Conservation (phyloP, 2,329 filamentous ascomycete genomes). For the Alternaria angustiovoidea region DNA sequence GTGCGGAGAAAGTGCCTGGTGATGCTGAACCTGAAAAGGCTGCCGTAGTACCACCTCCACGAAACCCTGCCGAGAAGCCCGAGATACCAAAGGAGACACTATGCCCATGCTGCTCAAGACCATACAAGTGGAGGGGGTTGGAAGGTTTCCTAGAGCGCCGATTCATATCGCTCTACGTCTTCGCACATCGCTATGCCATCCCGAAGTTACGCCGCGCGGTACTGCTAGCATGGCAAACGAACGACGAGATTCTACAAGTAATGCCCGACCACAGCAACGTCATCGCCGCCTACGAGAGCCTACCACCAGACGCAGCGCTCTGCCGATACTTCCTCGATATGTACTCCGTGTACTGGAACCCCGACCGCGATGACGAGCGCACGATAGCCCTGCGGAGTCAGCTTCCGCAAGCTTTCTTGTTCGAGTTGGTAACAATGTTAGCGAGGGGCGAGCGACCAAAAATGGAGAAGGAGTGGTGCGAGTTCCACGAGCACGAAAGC, state of each 20-base stretch:
- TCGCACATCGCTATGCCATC: conserved; percentile 45
- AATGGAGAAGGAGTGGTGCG: conserved; percentile 49
- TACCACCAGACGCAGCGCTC: conserved; percentile 41
- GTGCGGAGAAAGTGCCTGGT: conserved; percentile 43
- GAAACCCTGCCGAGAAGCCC: conserved; percentile 43
- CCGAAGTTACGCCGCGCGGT: conserved; percentile 43
- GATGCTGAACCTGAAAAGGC: conserved; percentile 40
- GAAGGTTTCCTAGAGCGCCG: conserved; percentile 49
- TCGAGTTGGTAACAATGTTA: conserved; percentile 45
- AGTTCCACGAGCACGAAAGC: conserved; percentile 47
- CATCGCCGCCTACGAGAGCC: conserved; percentile 44
- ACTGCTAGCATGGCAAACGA: conserved; percentile 46
- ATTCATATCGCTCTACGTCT: conserved; percentile 47
- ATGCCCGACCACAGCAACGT: conserved; percentile 51
- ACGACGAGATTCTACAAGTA: conserved; percentile 47
- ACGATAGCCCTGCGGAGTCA: conserved; percentile 42
- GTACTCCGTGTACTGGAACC: conserved; percentile 49
- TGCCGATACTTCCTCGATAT: conserved; percentile 49
- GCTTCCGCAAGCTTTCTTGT: conserved; percentile 45
- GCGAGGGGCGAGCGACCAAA: conserved; percentile 46
- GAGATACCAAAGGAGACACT: conserved; percentile 47
- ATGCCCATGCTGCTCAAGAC: conserved; percentile 46
- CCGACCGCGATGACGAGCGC: conserved; percentile 43
- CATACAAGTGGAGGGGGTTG: conserved; percentile 49
- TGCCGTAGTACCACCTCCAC: conserved; percentile 31